These are phyloP conservation scores for Mycena rosella DNA, from an alignment of 768 basidiomycete genomes.

Conservation along the genomic window DNA sequence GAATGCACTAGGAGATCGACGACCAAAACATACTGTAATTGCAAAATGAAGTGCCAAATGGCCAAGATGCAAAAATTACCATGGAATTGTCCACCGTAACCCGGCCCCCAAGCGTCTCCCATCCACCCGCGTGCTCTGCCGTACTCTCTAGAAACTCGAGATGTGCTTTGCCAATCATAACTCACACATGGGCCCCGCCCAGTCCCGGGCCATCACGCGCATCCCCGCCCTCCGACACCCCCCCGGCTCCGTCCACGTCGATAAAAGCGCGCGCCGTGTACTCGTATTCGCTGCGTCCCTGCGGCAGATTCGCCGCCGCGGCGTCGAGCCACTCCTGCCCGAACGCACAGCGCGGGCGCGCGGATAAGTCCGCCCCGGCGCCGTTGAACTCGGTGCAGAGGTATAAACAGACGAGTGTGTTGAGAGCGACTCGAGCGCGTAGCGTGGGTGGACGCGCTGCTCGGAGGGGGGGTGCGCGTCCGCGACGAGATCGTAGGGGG, in stretches of 20 bases:
- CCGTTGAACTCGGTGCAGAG: background rate
- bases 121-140: background rate
- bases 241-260: background rate
- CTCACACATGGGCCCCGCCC: no score
- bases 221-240: background rate
- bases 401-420: constrained; percentile 8
- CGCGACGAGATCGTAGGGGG: background rate
- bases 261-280: background rate
- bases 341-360: background rate
- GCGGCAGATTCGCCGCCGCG: no score
- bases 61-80: no score
- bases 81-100: constrained; percentile 1
- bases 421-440: constrained; percentile 15
- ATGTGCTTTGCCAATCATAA: constrained; percentile 1
- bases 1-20: no score
- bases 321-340: no score
- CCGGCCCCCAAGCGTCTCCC: background rate
- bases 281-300: background rate
- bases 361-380: background rate
- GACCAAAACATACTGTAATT: no score
- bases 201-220: no score
- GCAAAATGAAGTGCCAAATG: no score
- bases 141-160: background rate
- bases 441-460: constrained; percentile 44
- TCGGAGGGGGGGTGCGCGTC: background rate